Conservation (phyloP, 23 red algal species). For the Gracilaria domingensis region DNA sequence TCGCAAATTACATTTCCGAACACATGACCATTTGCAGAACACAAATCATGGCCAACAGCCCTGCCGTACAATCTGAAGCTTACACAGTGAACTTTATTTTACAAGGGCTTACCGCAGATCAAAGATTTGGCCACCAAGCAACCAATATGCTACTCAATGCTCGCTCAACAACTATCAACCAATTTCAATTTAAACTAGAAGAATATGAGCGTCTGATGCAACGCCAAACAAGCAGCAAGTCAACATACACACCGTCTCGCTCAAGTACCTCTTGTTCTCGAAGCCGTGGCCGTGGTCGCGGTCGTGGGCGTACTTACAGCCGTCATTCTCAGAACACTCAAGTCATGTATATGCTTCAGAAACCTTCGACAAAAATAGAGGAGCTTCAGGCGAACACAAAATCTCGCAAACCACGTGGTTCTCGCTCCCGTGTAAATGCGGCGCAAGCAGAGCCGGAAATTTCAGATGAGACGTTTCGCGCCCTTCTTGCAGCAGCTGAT, state of each 20-base stretch:
- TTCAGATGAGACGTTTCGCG: background rate
- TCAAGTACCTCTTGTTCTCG: background rate
- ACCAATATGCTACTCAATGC: too few relatives aligned
- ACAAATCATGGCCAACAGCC: too few relatives aligned
- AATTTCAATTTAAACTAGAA: too few relatives aligned
- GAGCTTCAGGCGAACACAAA: background rate
- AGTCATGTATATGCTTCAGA: background rate
- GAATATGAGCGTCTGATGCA: too few relatives aligned
- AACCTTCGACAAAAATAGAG: background rate
- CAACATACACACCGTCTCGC: too few relatives aligned
- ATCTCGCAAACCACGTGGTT: background rate
- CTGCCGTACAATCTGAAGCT: too few relatives aligned
- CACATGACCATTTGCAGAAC: too few relatives aligned
- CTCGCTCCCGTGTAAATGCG: background rate
- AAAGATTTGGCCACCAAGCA: too few relatives aligned
- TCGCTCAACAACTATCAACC: too few relatives aligned
- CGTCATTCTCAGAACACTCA: background rate
- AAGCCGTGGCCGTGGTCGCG: background rate
- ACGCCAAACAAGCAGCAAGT: background rate
- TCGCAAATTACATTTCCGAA: too few relatives aligned
- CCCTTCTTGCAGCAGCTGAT: background rate
- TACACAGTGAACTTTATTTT: too few relatives aligned
- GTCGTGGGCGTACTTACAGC: background rate
- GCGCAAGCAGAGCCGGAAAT: background rate
- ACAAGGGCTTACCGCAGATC: too few relatives aligned